Evolutionary conservation across 148 eudicot genomes (phyloP), one percentile per base, ranked within the genome.

Genomic region (Simmondsia chinensis): DNA sequence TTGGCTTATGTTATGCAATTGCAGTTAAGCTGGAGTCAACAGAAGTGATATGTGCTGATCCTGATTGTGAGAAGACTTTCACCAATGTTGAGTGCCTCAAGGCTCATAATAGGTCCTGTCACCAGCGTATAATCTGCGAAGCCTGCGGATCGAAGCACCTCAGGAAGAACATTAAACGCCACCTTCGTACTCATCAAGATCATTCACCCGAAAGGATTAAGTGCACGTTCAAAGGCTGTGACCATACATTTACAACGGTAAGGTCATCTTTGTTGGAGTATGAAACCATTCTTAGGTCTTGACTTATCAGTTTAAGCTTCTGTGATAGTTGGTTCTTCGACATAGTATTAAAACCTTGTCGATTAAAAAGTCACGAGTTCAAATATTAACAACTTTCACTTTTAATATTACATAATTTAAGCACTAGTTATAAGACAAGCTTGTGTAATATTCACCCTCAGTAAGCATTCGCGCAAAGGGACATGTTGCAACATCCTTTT

Each of bases 161-260:
- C 22, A 85, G 73, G 59, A 85, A 85, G 61, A 91, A 91, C 39
- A 71, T 85, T 14, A 82, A 85, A 64, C 74, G 97, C 23, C 97
- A 91, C 45, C 76, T 79, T 5, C 70, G 70, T 52, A 60, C 60
- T 20, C 97, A 91, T 33, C 83, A 74, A 51, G 68, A 48, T 42
- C 35, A 42, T 48, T 27, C 70, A 38, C 31, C 68, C 2, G 71
- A 53, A 12, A 54, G 69, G 40, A 42, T 91, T 36, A 75, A 71
- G 32, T 91, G 97, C 54, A 63, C 23, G 56, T 67, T 71, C 32
- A 70, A 91, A 54, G 86, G 73, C 9, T 91, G 97, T 37, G 31
- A 9, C 5, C 85, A 50, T 47, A 61, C 80, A n/a, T 91, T 85
- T 52, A 71, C 96, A 17, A 74, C 63, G 0, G 97, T 84, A 76